phyloP scores from a whole-genome alignment of 345 rosid species.

The Eucalyptus cladocalyx region DNA sequence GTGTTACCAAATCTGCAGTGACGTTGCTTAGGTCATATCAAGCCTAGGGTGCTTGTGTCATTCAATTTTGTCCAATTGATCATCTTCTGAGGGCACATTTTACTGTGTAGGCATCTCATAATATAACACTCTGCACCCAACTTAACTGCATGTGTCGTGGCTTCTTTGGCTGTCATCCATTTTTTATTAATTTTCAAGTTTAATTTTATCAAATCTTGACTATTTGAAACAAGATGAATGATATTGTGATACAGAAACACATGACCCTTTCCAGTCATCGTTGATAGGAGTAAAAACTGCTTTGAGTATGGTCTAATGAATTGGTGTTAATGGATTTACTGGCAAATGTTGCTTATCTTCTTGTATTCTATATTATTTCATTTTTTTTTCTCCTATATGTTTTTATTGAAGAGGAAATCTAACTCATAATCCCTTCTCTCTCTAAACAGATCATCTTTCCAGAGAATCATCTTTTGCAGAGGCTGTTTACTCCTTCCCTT shows the following conservation, averaged over 20 bases:
- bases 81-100: neutral
- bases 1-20: neutral
- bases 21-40: neutral
- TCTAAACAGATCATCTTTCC: slow-evolving; percentile 58
- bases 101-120: neutral
- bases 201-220: neutral
- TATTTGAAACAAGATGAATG: neutral
- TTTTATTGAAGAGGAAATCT: neutral
- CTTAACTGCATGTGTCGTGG: neutral
- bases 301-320: neutral
- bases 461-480: slow-evolving; percentile 74
- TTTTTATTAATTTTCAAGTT: neutral
- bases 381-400: neutral
- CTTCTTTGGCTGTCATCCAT: neutral
- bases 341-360: neutral
- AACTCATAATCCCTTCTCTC: neutral
- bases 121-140: neutral
- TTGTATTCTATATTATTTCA: neutral
- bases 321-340: neutral
- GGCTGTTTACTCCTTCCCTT: slow-evolving; percentile 90
- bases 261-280: neutral
- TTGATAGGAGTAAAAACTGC: neutral
- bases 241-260: neutral
- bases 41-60: neutral
- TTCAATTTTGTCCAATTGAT: neutral